Evolutionary conservation across 306 rosid genomes (phyloP).

Genomic region (Trifolium pratense): DNA sequence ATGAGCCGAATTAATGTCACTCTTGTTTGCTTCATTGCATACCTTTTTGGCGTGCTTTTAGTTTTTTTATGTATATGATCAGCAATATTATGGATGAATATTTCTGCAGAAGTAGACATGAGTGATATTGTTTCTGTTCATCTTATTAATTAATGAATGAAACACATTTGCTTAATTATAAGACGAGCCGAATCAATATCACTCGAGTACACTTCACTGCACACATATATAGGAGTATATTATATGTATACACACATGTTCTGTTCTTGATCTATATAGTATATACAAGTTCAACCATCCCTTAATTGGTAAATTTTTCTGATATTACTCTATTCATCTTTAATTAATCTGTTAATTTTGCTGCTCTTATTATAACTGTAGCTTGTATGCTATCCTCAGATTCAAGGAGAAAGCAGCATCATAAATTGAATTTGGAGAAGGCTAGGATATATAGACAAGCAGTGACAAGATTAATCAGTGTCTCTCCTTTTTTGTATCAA

Average conservation of each 20-base stretch:
- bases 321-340: neutral
- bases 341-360: neutral
- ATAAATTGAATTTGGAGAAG: slow-evolving; percentile 20
- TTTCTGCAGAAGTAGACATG: slow-evolving; percentile 60
- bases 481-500: neutral
- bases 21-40: slow-evolving; percentile 68
- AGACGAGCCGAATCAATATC: slow-evolving; percentile 55
- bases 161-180: neutral
- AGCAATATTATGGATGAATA: neutral
- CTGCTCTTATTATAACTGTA: neutral
- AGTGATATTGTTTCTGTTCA: slow-evolving; percentile 59
- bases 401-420: slow-evolving; percentile 4
- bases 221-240: neutral
- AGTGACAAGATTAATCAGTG: neutral
- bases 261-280: neutral
- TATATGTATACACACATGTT: neutral
- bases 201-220: slow-evolving; percentile 45
- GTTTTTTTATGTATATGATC: neutral
- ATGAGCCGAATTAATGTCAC: slow-evolving; percentile 86
- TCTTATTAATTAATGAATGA: slow-evolving; percentile 28
- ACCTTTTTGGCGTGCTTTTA: no score
- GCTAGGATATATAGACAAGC: neutral
- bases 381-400: neutral
- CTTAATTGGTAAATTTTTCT: neutral
- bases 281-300: neutral